Evolutionary conservation across 2,329 filamentous ascomycete genomes (phyloP).

Genomic region (Camillea tinctor): DNA sequence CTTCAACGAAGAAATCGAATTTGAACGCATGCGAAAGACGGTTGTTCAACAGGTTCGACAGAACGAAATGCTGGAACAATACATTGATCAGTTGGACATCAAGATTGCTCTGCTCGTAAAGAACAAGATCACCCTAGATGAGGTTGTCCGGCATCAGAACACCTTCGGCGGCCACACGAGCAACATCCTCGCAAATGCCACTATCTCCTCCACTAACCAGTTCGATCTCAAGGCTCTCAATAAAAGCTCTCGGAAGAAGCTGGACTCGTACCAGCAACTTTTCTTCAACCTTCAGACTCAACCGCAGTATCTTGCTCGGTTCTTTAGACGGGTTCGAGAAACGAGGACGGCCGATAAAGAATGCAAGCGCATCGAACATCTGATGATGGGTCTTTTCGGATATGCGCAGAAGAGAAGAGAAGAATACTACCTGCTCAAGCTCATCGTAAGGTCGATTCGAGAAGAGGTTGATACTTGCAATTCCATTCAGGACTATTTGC

Average conservation of each 20-base stretch:
- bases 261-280: conserved; percentile 94
- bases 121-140: conserved; percentile 98
- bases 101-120: conserved; percentile 98
- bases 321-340: conserved; percentile 83
- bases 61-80: conserved; percentile 95
- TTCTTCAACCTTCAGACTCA: conserved; percentile 98
- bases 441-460: conserved; percentile 76
- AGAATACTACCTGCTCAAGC: conserved; percentile 92
- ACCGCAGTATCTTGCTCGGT: conserved; percentile 84
- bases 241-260: conserved; percentile 91
- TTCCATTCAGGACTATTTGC: conserved; percentile 78
- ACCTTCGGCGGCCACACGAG: conserved; percentile 91
- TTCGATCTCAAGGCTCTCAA: conserved; percentile 97
- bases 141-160: conserved; percentile 94
- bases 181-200: conserved; percentile 80
- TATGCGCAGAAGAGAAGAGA: conserved; percentile 96
- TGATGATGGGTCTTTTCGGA: conserved; percentile 95
- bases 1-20: conserved; percentile 98
- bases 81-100: conserved; percentile 97
- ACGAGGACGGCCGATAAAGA: conserved; percentile 87
- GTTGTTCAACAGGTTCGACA: conserved; percentile 96
- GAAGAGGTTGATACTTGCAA: conserved; percentile 78
- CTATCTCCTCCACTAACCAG: conserved; percentile 84
- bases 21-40: conserved; percentile 89
- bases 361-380: conserved; percentile 83